Percentiles rank a stretch among this genome's conserved stretches.
These are phyloP conservation scores for Paraphoma chrysanthemicola DNA, from an alignment of 2,329 filamentous ascomycete species.

Conservation along the genomic window DNA sequence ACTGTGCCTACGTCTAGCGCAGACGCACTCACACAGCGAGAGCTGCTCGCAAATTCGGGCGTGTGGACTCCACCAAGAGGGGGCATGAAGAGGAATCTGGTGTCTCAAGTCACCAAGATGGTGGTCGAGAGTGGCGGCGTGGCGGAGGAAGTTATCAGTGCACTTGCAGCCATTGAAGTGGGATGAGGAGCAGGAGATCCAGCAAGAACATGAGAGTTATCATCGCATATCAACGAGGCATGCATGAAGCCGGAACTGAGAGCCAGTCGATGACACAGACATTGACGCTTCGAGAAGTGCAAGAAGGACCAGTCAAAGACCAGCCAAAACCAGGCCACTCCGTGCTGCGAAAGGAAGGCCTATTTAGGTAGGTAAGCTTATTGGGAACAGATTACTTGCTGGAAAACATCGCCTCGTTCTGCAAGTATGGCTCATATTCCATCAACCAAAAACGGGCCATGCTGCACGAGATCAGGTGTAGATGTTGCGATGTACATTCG, in stretches of 20 bases:
- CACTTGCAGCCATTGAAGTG: slow-evolving; percentile 74
- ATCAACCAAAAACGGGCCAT: too few relatives aligned
- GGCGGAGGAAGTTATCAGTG: slow-evolving; percentile 84
- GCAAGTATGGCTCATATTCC: too few relatives aligned
- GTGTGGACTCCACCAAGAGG: slow-evolving; percentile 89
- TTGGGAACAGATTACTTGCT: too few relatives aligned
- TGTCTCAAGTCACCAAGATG: slow-evolving; percentile 77
- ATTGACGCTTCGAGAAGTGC: too few relatives aligned
- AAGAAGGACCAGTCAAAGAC: too few relatives aligned
- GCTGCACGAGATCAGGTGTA: too few relatives aligned
- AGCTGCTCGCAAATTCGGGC: slow-evolving; percentile 65
- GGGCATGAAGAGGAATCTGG: slow-evolving; percentile 76
- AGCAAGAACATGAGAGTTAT: neutral
- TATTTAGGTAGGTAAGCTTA: too few relatives aligned
- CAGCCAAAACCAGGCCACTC: too few relatives aligned
- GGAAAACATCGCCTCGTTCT: too few relatives aligned
- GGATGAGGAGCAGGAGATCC: slow-evolving; percentile 28
- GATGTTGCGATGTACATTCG: too few relatives aligned
- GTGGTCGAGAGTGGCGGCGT: slow-evolving; percentile 80
- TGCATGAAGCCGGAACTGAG: neutral
- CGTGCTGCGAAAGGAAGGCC: too few relatives aligned
- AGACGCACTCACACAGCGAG: slow-evolving; percentile 55
- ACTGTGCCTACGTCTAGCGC: slow-evolving; percentile 45
- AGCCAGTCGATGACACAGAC: neutral
- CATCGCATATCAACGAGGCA: neutral